A percentile compares a stretch with the other conserved stretches of the same genome.
These are phyloP conservation scores for Brasenia schreberi DNA, from an alignment of 164 flowering plant genomes.

Conservation along the genomic window DNA sequence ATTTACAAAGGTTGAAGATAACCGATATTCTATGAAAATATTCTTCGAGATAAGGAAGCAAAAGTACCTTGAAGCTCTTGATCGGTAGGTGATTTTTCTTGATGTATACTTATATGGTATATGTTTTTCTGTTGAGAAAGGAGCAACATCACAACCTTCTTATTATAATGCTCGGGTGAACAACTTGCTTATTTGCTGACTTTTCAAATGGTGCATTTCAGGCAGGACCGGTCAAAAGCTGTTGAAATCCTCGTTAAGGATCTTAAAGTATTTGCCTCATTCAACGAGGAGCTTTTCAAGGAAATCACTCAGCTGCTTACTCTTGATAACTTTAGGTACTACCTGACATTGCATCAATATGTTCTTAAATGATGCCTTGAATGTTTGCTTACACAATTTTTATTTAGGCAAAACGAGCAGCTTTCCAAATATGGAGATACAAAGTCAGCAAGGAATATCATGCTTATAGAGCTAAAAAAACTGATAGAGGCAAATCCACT, in stretches of 20 bases:
- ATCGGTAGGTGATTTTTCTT: conserved; percentile 16
- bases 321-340: conserved; percentile 54
- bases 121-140: not conserved
- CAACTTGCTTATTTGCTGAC: not conserved
- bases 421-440: conserved; percentile 72
- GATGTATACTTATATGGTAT: no score
- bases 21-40: conserved; percentile 53
- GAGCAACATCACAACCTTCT: not conserved
- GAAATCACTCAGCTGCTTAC: conserved; percentile 55
- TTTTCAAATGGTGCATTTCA: conserved; percentile 5
- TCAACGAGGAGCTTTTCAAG: conserved; percentile 65
- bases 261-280: conserved; percentile 52
- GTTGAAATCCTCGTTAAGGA: conserved; percentile 62
- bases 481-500: conserved; percentile 63
- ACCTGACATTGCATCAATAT: not conserved
- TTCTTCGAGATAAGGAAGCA: conserved; percentile 59
- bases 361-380: not conserved
- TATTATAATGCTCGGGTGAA: not conserved
- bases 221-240: conserved; percentile 53
- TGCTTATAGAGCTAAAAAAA: conserved; percentile 61
- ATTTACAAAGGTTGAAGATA: conserved; percentile 56
- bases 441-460: conserved; percentile 49
- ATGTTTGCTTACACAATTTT: not conserved
- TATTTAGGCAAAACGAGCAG: conserved; percentile 52
- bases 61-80: conserved; percentile 63